A percentile compares a stretch with the other conserved stretches of the same genome.
These are phyloP conservation scores for Botrytis fragariae DNA, from an alignment of 2,329 filamentous ascomycete species.

Conservation along the genomic window DNA sequence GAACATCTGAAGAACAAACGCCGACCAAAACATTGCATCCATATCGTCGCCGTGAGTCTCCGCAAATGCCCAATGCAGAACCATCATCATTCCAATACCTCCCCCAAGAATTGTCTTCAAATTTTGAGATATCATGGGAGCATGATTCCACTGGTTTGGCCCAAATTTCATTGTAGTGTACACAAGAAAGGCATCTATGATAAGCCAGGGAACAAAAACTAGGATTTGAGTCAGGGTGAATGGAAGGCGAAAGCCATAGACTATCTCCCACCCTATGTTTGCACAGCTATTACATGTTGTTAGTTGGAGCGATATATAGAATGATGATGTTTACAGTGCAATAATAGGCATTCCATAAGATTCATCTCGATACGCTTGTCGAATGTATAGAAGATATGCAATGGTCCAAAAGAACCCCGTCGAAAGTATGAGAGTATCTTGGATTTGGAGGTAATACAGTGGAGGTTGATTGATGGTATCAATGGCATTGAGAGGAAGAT, in stretches of 20 bases:
- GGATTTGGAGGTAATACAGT: not conserved
- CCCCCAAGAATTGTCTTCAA: not conserved
- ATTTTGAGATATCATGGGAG: not conserved
- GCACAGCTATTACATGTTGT: not conserved
- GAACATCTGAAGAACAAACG: not conserved
- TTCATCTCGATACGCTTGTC: conserved; percentile 5
- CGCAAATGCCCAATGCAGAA: not conserved
- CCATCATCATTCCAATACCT: not conserved
- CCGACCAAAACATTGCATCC: not conserved
- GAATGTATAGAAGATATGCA: not conserved
- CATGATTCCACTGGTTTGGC: not conserved
- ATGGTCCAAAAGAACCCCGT: not conserved
- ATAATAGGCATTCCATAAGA: conserved; percentile 12
- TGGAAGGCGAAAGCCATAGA: not conserved
- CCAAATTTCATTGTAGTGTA: not conserved
- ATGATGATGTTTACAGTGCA: not conserved
- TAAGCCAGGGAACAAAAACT: not conserved
- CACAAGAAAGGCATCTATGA: not conserved
- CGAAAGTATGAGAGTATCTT: not conserved
- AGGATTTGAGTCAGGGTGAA: not conserved
- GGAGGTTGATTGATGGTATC: not conserved
- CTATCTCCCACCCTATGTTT: not conserved
- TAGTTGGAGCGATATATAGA: not conserved
- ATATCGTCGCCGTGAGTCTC: not conserved
- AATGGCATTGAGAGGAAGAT: not conserved